phyloP scores from a whole-genome alignment of 1,139 yeast species.

The Scheffersomyces stambukii region DNA sequence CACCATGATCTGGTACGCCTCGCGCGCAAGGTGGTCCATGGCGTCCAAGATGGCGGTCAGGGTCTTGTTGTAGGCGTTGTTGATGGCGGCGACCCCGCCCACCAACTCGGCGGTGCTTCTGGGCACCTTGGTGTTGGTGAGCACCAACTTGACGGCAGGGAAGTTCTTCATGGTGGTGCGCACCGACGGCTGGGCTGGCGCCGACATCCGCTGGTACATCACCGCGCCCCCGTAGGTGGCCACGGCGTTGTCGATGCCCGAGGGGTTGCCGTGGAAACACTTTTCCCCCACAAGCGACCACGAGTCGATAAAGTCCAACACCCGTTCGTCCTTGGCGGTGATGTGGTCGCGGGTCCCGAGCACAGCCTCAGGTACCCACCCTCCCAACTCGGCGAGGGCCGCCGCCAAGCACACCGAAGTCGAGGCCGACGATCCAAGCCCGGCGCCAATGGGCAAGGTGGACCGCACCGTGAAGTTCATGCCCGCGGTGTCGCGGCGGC shows the following conservation, averaged over 20 bases:
- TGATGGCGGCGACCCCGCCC: conserved; percentile 62
- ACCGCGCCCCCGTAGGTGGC: conserved; percentile 97
- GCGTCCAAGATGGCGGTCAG: conserved; percentile 61
- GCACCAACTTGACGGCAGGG: conserved; percentile 69
- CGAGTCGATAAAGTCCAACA: conserved; percentile 61
- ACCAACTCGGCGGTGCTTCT: conserved; percentile 85
- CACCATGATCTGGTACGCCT: conserved; percentile 62
- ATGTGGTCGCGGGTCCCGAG: conserved; percentile 25
- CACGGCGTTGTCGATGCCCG: conserved; percentile 95
- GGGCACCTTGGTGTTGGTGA: conserved; percentile 84
- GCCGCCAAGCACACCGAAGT: conserved; percentile 81
- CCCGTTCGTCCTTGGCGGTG: conserved; percentile 33
- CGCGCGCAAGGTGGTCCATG: conserved; percentile 62
- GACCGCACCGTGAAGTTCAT: conserved; percentile 66
- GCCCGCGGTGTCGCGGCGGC: conserved; percentile 46
- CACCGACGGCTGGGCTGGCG: conserved; percentile 51
- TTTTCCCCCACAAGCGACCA: conserved; percentile 95
- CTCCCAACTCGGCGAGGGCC: conserved; percentile 64
- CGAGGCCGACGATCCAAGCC: conserved; percentile 93
- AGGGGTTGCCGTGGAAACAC: conserved; percentile 95
- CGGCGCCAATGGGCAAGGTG: conserved; percentile 94
- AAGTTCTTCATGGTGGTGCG: conserved; percentile 66
- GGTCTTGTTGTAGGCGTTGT: conserved; percentile 50
- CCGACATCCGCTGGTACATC: conserved; percentile 65
- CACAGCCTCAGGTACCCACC: conserved; percentile 39